phyloP scores from a whole-genome alignment of 106 monocot species.

The Amphibolis antarctica region DNA sequence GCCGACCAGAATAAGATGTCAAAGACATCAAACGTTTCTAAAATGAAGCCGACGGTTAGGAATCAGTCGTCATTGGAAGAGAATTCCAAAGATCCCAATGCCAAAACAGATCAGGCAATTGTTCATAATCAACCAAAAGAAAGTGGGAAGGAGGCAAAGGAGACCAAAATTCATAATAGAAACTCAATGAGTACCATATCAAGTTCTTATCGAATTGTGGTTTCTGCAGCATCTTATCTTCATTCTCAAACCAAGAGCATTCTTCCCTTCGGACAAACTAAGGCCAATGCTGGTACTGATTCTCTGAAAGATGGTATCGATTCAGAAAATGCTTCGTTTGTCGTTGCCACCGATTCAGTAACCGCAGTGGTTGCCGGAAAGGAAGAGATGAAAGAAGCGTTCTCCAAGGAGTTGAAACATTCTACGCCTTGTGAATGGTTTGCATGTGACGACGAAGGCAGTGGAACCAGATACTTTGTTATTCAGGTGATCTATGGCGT shows the following conservation, averaged over 20 bases:
- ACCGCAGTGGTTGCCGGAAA: slow-evolving; percentile 76
- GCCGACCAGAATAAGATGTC: background rate
- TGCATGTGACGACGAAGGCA: slow-evolving; percentile 64
- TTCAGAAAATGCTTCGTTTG: slow-evolving; percentile 42
- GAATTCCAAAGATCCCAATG: slow-evolving; percentile 14
- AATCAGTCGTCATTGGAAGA: slow-evolving; percentile 37
- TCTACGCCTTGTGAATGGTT: slow-evolving; percentile 76
- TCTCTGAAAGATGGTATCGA: background rate
- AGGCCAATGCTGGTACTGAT: background rate
- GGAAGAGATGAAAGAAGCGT: slow-evolving; percentile 57
- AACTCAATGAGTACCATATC: slow-evolving; percentile 22
- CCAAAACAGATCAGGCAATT: slow-evolving; percentile 7
- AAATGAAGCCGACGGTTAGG: no score
- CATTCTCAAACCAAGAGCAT: slow-evolving; percentile 33
- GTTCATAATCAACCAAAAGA: background rate
- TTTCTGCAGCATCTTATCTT: slow-evolving; percentile 71
- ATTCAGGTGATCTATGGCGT: slow-evolving; percentile 53
- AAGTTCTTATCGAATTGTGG: slow-evolving; percentile 33
- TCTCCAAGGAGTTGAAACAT: slow-evolving; percentile 49
- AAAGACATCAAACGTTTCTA: slow-evolving; percentile 21
- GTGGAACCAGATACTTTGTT: slow-evolving; percentile 61
- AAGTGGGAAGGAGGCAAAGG: background rate
- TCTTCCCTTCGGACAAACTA: slow-evolving; percentile 18
- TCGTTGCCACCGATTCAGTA: slow-evolving; percentile 63
- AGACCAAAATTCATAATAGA: slow-evolving; percentile 5